Base-by-base conservation (phyloP, 2,329 filamentous ascomycete species). In the Ascocoryne sarcoides region DNA sequence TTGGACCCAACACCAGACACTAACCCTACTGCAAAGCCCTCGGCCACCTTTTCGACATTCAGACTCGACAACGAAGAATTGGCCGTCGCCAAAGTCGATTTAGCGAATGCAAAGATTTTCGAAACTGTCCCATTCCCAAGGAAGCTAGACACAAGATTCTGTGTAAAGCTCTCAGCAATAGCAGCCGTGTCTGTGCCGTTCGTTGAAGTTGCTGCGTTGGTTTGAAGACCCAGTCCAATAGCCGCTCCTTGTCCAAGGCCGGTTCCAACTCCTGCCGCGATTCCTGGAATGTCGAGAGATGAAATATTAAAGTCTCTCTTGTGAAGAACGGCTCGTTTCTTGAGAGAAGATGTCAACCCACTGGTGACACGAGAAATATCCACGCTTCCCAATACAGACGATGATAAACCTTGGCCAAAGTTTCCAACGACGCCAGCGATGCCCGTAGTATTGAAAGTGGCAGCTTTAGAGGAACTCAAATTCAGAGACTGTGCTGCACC, bases 21-120 rank as follows among this genome's bases (percentile, higher is more conserved):
- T 2, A 65, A 46, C 0, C 62, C 62, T 20, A 61, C 49, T 0
- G 59, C 60, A 15, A 63, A 54, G 8, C 62, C 62, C 39, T 60
- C 57, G 4, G 59, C 61, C 1, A 59, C 51, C n/a, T 48, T 51
- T 10, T n/a, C 37, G n/a, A 51, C 48, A 14, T 43, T 37, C 1
- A 50, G 43, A n/a, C 40, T n/a, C 45, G 43, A 12, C n/a, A n/a
- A n/a, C 42, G 34, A 8, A 5, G 19, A 33, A 32, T 23, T 33
- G 1, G 33, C 39, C 9, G 37, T 37, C 7, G 45, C n/a, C 28
- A 39, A 37, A 23, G 36, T n/a, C n/a, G n/a, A n/a, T n/a, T n/a
- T n/a, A n/a, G n/a, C n/a, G n/a, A n/a, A n/a, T n/a, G n/a, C 48
- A 4, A 54, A 19, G 10, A 58, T 32, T 44, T 60, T 59, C 9